Conservation (phyloP, 2,329 filamentous ascomycete species). For the Xylaria digitata region DNA sequence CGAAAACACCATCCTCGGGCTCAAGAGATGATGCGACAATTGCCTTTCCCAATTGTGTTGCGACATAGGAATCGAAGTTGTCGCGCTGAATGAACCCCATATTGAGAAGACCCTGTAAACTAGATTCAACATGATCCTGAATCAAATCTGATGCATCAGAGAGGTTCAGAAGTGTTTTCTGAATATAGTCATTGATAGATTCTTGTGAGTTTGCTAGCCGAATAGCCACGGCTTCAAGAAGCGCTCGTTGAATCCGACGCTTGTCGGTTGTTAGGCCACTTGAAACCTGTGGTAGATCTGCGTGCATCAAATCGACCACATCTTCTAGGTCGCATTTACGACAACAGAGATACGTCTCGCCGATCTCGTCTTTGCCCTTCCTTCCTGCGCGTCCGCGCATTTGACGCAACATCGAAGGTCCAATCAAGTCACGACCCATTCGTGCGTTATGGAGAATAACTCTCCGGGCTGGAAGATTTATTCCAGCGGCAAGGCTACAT, state of each 20-base stretch:
- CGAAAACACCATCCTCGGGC: constrained; percentile 79
- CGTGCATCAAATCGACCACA: constrained; percentile 76
- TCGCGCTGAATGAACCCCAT: constrained; percentile 67
- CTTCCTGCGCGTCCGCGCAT: constrained; percentile 83
- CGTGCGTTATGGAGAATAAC: constrained; percentile 80
- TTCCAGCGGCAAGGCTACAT: constrained; percentile 84
- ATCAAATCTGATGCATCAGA: constrained; percentile 64
- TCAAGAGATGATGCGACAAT: constrained; percentile 78
- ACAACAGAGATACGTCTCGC: constrained; percentile 82
- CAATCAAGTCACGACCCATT: constrained; percentile 82
- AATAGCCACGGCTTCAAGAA: constrained; percentile 77
- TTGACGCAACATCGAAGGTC: constrained; percentile 81
- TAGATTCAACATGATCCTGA: constrained; percentile 65
- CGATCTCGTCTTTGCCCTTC: constrained; percentile 81
- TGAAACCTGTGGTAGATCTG: constrained; percentile 75
- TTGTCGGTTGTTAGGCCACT: constrained; percentile 77
- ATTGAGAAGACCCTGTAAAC: constrained; percentile 67
- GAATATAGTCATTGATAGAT: constrained; percentile 74
- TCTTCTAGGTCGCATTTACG: constrained; percentile 74
- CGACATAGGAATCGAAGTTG: constrained; percentile 63
- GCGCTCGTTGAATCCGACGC: constrained; percentile 75
- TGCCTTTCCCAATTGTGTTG: constrained; percentile 75
- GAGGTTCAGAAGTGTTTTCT: constrained; percentile 73
- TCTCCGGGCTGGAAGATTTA: constrained; percentile 76
- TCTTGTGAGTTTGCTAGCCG: constrained; percentile 73